These are phyloP conservation scores for Fragaria ananassa DNA, from an alignment of 306 rosid genomes.

Conservation along the genomic window DNA sequence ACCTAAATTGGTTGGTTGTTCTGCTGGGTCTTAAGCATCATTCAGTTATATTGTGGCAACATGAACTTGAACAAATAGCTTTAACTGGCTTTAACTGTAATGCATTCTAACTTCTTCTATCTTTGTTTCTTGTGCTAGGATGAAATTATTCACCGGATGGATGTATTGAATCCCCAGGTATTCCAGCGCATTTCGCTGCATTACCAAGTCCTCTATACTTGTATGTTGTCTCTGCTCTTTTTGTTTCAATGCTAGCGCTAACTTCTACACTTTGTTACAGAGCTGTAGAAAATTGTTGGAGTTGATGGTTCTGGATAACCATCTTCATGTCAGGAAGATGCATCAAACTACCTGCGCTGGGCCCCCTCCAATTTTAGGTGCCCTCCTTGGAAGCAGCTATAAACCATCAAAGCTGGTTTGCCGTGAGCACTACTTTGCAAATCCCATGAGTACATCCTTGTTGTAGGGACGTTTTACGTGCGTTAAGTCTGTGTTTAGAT, in stretches of 20 bases:
- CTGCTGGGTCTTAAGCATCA: neutral
- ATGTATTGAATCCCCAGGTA: conserved; percentile 91
- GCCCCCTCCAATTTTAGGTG: conserved; percentile 48
- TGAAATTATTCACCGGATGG: conserved; percentile 65
- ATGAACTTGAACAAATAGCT: conserved; percentile 6
- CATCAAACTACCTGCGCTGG: conserved; percentile 44
- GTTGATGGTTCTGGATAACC: conserved; percentile 73
- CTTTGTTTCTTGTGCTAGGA: conserved; percentile 42
- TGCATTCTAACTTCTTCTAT: conserved; percentile 28
- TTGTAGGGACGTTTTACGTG: conserved; percentile 36
- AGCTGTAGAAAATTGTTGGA: conserved; percentile 77
- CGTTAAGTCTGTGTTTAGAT: neutral
- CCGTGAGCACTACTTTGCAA: conserved; percentile 74
- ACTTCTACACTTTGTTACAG: conserved; percentile 38
- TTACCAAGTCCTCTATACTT: neutral
- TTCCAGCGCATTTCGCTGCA: neutral
- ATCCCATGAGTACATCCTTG: conserved; percentile 67
- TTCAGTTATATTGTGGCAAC: conserved; percentile 7
- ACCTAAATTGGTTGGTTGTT: neutral
- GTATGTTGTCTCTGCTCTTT: neutral
- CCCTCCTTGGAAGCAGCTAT: conserved; percentile 48
- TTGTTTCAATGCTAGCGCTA: conserved; percentile 22
- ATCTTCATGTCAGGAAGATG: conserved; percentile 70
- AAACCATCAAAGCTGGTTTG: conserved; percentile 36
- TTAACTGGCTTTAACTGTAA: neutral